Percentiles rank a stretch among this genome's conserved stretches.
Conservation (phyloP, 129 eudicot genomes). For the Glebionis coronaria region DNA sequence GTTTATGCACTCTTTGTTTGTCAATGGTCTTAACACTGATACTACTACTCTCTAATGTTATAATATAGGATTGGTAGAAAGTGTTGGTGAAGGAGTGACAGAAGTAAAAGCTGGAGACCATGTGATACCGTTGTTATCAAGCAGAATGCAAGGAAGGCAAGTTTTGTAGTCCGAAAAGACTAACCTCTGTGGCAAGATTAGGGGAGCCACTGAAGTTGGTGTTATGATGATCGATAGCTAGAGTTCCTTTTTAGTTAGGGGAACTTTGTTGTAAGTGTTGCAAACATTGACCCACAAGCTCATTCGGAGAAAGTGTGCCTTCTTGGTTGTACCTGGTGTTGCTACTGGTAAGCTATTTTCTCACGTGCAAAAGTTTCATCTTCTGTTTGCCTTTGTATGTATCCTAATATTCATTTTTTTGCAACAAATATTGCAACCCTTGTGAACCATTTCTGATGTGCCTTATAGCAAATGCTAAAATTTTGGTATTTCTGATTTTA, state of each 20-base stretch:
- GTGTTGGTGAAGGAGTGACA: constrained; percentile 99
- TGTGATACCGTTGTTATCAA: constrained; percentile 99
- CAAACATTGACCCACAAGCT: constrained; percentile 20
- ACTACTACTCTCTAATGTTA: not conserved
- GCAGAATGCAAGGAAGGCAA: constrained; percentile 98
- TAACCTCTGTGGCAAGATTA: constrained; percentile 97
- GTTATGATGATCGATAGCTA: constrained; percentile 94
- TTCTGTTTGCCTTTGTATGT: not conserved
- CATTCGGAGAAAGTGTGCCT: constrained; percentile 76
- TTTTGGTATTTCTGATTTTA: not conserved
- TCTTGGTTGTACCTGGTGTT: constrained; percentile 86
- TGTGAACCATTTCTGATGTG: not conserved
- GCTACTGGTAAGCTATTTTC: constrained; percentile 50
- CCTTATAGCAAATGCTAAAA: not conserved
- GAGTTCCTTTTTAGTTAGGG: constrained; percentile 88
- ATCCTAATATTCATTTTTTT: not conserved
- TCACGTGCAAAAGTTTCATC: not conserved
- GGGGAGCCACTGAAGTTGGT: constrained; percentile 96
- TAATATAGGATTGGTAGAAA: constrained; percentile 83
- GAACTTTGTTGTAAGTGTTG: constrained; percentile 54
- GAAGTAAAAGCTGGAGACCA: constrained; percentile 98
- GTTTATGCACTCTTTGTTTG: not conserved
- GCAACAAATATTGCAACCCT: not conserved
- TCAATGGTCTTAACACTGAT: not conserved
- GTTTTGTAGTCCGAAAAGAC: constrained; percentile 97